Evolutionary conservation across 805 yeast genomes (phyloP), one percentile per base, ranked within the genome.

Genomic region (Starmerella roubikii): DNA sequence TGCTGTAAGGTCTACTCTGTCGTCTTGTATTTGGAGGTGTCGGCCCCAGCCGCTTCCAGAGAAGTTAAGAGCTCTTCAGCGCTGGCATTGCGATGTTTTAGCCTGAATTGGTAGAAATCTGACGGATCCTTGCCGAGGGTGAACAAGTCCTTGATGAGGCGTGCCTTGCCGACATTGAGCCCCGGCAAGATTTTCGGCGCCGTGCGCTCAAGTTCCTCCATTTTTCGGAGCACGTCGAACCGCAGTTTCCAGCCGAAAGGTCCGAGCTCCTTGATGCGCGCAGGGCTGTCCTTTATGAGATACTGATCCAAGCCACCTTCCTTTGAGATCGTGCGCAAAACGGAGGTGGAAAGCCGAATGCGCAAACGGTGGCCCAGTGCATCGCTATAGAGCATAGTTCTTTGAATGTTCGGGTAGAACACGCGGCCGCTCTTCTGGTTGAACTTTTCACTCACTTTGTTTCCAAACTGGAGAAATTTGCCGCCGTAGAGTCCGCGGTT

Each of bases 241-340:
- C 88, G 78, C 49, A 91, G 66, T 51, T 72, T 72, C 97, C 97
- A 91, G 25, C 97, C 98, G 41, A 72, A 67, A 39, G 86, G 78
- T 0, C 98, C 98, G 54, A 91, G 64, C 57, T 91, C 94, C 64
- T 91, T 91, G 48, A 83, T 67, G 63, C 98, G 71, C 3, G 93
- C 93, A 5, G 93, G 67, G 49, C 80, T 83, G 43, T 85, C 93
- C 60, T 91, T 91, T 31, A 75, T 69, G 45, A 91, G 60, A 56
- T 91, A 91, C 47, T 76, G 76, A 56, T 91, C 99, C 40, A 91
- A 66, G 4, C 99, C 98, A 45, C 98, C 98, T 58, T 88, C 97
- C 51, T 76, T 82, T 42, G 82, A 78, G 42, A 91, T 78, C 0
- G 96, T 85, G 52, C 77, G 74, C 54, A 91, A 67, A 5, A 85